These are phyloP conservation scores for Beauveria caledonica DNA, from an alignment of 2,329 filamentous ascomycete species.

Conservation along the genomic window DNA sequence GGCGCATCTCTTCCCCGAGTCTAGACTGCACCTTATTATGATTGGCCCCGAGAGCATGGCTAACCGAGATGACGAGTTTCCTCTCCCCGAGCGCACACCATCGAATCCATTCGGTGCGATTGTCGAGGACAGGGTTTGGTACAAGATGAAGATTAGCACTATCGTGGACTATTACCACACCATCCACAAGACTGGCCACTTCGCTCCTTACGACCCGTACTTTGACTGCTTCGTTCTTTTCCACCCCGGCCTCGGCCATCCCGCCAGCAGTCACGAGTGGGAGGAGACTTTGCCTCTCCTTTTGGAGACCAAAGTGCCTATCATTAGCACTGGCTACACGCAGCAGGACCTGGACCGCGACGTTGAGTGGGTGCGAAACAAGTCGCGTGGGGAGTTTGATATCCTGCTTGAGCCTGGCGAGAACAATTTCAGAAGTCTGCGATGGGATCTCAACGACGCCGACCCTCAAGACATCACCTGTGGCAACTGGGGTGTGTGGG, in stretches of 20 bases:
- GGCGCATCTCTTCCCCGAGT: conserved; percentile 86
- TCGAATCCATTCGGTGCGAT: conserved; percentile 89
- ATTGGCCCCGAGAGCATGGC: conserved; percentile 95
- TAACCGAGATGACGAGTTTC: conserved; percentile 88
- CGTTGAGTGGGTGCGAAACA: conserved; percentile 80
- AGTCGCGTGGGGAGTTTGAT: conserved; percentile 84
- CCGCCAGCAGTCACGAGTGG: conserved; percentile 91
- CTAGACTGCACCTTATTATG: conserved; percentile 85
- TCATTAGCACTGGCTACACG: conserved; percentile 93
- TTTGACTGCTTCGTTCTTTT: conserved; percentile 97
- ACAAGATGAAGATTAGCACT: conserved; percentile 91
- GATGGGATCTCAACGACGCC: conserved; percentile 95
- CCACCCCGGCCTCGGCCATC: conserved; percentile 92
- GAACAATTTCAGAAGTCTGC: conserved; percentile 84
- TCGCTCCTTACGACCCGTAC: conserved; percentile 93
- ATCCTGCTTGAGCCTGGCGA: conserved; percentile 85
- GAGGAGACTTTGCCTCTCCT: conserved; percentile 80
- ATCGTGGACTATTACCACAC: conserved; percentile 98
- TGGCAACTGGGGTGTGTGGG: conserved; percentile 96
- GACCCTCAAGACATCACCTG: conserved; percentile 91
- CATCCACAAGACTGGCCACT: conserved; percentile 81
- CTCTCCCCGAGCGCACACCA: conserved; percentile 75
- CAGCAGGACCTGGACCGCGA: conserved; percentile 92
- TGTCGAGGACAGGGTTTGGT: conserved; percentile 81
- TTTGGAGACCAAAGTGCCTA: conserved; percentile 89